Evolutionary conservation across 1,284 basidiomycete species (phyloP), one percentile per base, ranked within the genome.

Genomic region (Ceratobasidium sp.): DNA sequence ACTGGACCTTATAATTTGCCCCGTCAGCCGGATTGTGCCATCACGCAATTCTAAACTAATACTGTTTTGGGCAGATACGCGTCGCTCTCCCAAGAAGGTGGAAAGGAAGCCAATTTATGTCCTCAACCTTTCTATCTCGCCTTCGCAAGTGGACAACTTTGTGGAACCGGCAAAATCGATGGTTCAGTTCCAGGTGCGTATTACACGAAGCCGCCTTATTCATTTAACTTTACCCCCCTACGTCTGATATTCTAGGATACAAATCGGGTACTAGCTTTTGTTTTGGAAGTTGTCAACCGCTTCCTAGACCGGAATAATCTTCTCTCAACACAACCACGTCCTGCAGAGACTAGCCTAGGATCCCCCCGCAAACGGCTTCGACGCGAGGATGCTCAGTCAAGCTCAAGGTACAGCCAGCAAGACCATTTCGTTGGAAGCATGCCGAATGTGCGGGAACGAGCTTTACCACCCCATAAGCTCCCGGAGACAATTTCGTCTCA

Each of bases 101-200:
- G 92, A 94, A 77, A 88, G 87, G 78, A 86, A 86, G 77, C 88
- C 93, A 0, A 85, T 94, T 67, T 96, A 93, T 78, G 90, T 94
- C 33, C 82, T 97, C 36, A 89, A 91, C 77, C 77, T 96, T 63
- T 84, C 82, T 1, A 80, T 95, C 12, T 86, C 92, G 49, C 80
- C 86, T 1, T 80, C 82, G 21, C 82, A 88, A 36, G 83, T 96
- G 12, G 93, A 96, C 77, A 90, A 91, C 73, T 87, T 86, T 73
- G 78, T 94, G 28, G 92, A 92, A 75, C 92, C 94, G 16, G 82
- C 86, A 12, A 96, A 95, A 81, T 81, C 83, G 7, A 78, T 83
- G 6, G 83, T 95, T 36, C 86, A 89, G 63, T 83, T 95, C 72
- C 83, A 86, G 80, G 94, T 93, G 77, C 18, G 54, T 67, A n/a